Evolutionary conservation across 2,329 filamentous ascomycete genomes (phyloP), one percentile per base, ranked within the genome.

Genomic region (Neonectria coccinea): DNA sequence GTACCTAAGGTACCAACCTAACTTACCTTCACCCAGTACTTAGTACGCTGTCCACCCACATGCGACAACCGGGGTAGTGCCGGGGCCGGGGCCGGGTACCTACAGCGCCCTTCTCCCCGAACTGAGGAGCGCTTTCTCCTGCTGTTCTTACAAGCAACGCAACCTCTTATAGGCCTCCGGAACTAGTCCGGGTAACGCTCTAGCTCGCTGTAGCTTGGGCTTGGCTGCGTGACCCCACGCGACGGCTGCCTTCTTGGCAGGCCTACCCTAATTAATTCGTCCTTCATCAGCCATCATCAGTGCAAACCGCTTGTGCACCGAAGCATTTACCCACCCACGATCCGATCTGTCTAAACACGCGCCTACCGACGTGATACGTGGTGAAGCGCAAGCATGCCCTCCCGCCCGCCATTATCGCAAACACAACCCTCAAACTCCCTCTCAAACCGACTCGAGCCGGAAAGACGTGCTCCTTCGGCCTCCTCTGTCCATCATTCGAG

Each of bases 81-180:
- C 62, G 60, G 62, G 64, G 66, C 66, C 69, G 67, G 60, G 64
- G 66, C 66, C 69, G 67, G 66, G 68, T 73, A 70, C 62, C 67
- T 58, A 61, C 70, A 72, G 64, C 45, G 25, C 47, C 56, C 62
- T 50, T 44, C 52, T 57, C 48, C 45, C 27, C 39, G 62, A 54
- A 41, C 22, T 48, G n/a, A 41, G 16, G 39, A 42, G n/a, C 39
- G n/a, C 8, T 9, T 42, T 18, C n/a, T n/a, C n/a, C 4, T 42
- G n/a, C 39, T 12, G 29, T 10, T 29, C 29, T 29, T 29, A 1
- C 29, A 29, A 25, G 25, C 25, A 25, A 25, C 5, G 1, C 5
- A 25, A 25, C 5, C 25, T 25, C 25, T 10, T 2, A 11, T 11
- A 20, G 7, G 39, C n/a, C n/a, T 20, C 39, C 41, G 6, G 68